A percentile compares a stretch with the other conserved stretches of the same genome.
phyloP scores from a whole-genome alignment of 371 early-diverging fungal genomes.

The Mucor saturninus region DNA sequence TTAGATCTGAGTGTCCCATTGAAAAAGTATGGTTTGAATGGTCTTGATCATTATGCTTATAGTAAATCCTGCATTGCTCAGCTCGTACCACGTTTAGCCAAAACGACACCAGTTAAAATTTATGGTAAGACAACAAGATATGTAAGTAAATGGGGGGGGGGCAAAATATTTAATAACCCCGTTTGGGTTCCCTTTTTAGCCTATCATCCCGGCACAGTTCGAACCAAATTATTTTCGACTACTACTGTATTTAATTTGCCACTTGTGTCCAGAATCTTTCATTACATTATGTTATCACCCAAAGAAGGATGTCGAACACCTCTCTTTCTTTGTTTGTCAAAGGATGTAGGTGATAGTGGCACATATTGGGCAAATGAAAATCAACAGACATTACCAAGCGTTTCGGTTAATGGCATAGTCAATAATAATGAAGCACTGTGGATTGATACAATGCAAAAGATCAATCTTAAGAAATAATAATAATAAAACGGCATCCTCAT shows the following conservation, averaged over 20 bases:
- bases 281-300: slow-evolving; percentile 49
- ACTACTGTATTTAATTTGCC: slow-evolving; percentile 38
- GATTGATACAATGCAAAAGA: slow-evolving; percentile 16
- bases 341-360: slow-evolving; percentile 4
- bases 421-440: slow-evolving; percentile 19
- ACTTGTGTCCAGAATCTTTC: slow-evolving; percentile 30
- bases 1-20: slow-evolving; percentile 21
- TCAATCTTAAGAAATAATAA: slow-evolving; percentile 5
- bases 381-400: slow-evolving; percentile 5
- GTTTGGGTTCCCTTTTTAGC: slow-evolving; percentile 20
- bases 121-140: slow-evolving; percentile 25
- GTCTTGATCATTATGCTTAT: slow-evolving; percentile 45
- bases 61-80: slow-evolving; percentile 45
- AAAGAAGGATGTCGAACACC: slow-evolving; percentile 47
- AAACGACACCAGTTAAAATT: slow-evolving; percentile 15
- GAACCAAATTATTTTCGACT: slow-evolving; percentile 43
- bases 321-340: slow-evolving; percentile 31
- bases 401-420: slow-evolving; percentile 10
- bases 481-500: background rate
- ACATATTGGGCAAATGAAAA: slow-evolving; percentile 28
- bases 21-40: slow-evolving; percentile 29
- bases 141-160: background rate
- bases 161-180: background rate
- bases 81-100: slow-evolving; percentile 19
- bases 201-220: slow-evolving; percentile 54